These are phyloP conservation scores for Rutidosis leptorrhynchoides DNA, from an alignment of 129 eudicot species.

Conservation along the genomic window DNA sequence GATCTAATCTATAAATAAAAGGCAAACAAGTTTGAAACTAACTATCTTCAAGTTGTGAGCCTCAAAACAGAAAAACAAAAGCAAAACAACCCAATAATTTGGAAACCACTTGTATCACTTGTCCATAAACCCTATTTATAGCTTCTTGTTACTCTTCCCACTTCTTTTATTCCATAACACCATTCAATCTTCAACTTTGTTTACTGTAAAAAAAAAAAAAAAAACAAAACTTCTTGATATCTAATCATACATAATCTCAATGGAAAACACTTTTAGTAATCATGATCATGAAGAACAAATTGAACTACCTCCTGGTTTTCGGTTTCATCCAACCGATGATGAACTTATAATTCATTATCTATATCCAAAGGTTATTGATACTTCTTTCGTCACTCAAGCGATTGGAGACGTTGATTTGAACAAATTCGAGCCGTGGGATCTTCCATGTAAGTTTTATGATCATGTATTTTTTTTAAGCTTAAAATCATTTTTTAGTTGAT, in stretches of 20 bases:
- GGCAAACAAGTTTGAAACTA: slow-evolving; percentile 20
- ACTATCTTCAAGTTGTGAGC: slow-evolving; percentile 21
- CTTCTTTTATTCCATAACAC: slow-evolving; percentile 1
- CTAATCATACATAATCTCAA: not conserved
- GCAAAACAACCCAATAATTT: slow-evolving; percentile 18
- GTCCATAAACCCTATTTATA: slow-evolving; percentile 46
- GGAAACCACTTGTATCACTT: slow-evolving; percentile 41
- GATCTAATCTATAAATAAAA: not conserved
- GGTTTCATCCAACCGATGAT: slow-evolving; percentile 80
- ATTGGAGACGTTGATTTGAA: slow-evolving; percentile 80
- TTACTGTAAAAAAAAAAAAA: too few relatives aligned
- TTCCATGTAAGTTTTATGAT: slow-evolving; percentile 54
- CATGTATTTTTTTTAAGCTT: not conserved
- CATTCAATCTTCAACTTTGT: slow-evolving; percentile 14
- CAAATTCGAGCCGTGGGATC: slow-evolving; percentile 89
- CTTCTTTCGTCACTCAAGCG: slow-evolving; percentile 44
- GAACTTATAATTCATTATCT: slow-evolving; percentile 76
- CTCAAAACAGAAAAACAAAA: slow-evolving; percentile 26
- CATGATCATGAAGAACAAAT: slow-evolving; percentile 38
- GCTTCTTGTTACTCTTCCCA: slow-evolving; percentile 35
- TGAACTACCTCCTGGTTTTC: slow-evolving; percentile 74
- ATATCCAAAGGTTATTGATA: slow-evolving; percentile 44
- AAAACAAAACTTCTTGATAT: not conserved
- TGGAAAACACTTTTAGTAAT: slow-evolving; percentile 14
- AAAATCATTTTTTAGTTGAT: slow-evolving; percentile 2